Percentiles rank a stretch among this genome's conserved stretches.
Conservation (phyloP, 148 eudicot species). For the Rhododendron molle region DNA sequence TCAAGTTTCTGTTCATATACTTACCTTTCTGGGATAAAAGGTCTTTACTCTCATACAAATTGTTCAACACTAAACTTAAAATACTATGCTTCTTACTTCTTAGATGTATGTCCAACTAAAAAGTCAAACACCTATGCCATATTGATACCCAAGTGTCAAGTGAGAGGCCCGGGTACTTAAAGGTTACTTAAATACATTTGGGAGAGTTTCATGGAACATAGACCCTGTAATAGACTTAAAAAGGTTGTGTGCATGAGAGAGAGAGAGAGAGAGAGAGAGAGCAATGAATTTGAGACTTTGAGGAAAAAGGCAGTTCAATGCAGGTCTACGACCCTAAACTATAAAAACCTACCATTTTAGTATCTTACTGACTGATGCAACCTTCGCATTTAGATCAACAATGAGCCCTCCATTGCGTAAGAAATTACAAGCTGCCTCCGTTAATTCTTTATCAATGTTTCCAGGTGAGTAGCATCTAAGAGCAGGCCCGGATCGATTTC, state of each 20-base stretch:
- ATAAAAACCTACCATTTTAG: slow-evolving; percentile 38
- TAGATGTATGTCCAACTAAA: neutral
- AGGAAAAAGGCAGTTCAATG: neutral
- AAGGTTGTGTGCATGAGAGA: no score
- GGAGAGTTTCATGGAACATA: neutral
- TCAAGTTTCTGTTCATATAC: neutral
- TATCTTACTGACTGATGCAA: slow-evolving; percentile 35
- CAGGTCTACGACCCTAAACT: neutral
- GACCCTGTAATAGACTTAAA: neutral
- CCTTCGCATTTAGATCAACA: slow-evolving; percentile 34
- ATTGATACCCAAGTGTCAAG: neutral
- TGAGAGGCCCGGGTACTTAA: neutral
- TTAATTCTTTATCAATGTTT: slow-evolving; percentile 40
- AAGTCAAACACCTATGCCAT: neutral
- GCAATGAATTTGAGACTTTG: neutral
- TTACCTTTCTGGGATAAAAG: neutral
- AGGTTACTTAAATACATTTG: neutral
- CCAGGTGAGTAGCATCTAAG: slow-evolving; percentile 50
- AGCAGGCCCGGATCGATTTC: slow-evolving; percentile 47
- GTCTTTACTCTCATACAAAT: neutral
- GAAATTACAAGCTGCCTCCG: slow-evolving; percentile 41
- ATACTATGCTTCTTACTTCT: neutral
- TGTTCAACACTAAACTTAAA: neutral
- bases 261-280: slow-evolving; percentile 9
- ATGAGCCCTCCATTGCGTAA: slow-evolving; percentile 35